These are phyloP conservation scores for Neurospora sp. DNA, from an alignment of 2,329 filamentous ascomycete species.

Conservation along the genomic window DNA sequence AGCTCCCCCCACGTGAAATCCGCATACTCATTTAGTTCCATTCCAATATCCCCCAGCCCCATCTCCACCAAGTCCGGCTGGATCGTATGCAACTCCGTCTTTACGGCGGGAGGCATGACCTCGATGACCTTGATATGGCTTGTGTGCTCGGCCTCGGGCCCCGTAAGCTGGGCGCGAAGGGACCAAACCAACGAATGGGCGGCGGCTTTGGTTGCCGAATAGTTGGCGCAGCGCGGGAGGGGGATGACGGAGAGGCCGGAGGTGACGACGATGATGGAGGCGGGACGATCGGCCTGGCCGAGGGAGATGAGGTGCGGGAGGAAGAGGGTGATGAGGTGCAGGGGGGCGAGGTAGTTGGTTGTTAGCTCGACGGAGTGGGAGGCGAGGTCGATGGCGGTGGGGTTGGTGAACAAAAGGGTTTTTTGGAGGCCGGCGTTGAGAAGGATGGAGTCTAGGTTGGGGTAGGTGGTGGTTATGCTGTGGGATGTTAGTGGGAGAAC, in stretches of 20 bases:
- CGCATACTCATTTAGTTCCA: slow-evolving; percentile 22
- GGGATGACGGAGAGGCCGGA: slow-evolving; percentile 35
- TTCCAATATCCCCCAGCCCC: slow-evolving; percentile 21
- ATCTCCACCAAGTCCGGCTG: slow-evolving; percentile 26
- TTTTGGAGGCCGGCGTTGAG: slow-evolving; percentile 49
- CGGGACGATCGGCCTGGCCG: too few species aligned
- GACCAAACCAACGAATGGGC: slow-evolving; percentile 29
- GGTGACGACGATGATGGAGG: slow-evolving; percentile 13
- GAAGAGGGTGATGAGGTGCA: slow-evolving; percentile 13
- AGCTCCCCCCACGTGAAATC: slow-evolving; percentile 38
- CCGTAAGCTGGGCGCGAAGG: slow-evolving; percentile 26
- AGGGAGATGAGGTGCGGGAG: slow-evolving; percentile 23
- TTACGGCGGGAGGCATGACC: slow-evolving; percentile 35
- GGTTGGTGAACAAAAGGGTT: slow-evolving; percentile 34
- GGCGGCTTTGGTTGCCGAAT: slow-evolving; percentile 45
- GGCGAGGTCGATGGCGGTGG: slow-evolving; percentile 25
- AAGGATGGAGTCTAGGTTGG: slow-evolving; percentile 45
- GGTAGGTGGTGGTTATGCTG: slow-evolving; percentile 29
- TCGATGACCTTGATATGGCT: slow-evolving; percentile 34
- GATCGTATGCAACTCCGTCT: slow-evolving; percentile 39
- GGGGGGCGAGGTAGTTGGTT: slow-evolving; percentile 16
- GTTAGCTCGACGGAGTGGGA: slow-evolving; percentile 21
- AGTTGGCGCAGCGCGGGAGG: slow-evolving; percentile 33
- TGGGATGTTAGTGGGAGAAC: background rate
- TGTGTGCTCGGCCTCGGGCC: slow-evolving; percentile 28